Evolutionary conservation across 306 rosid genomes (phyloP), one percentile per base, ranked within the genome.

Genomic region (Glycine latifolia): DNA sequence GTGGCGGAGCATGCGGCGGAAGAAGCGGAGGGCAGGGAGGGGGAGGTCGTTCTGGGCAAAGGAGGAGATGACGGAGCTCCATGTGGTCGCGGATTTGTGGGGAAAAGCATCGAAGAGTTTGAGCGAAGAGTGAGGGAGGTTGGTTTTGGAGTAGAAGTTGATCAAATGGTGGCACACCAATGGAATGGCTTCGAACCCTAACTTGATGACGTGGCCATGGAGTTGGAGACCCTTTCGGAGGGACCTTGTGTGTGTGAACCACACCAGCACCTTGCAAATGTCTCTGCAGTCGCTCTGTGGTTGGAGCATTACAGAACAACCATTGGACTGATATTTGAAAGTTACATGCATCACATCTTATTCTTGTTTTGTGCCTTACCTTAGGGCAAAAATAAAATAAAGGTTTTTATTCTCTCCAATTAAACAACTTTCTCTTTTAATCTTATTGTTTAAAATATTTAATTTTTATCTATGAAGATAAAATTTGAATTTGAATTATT

Each of bases 21-120:
- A 93, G 74, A 70, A 87, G 16, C 79, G 69, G 9, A 92, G 89
- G 60, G 95, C 94, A 20, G 80, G 87, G 6, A 54, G 4, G 0
- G 95, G 99, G 35, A 85, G 92, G 69, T 95, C 97, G 79, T 91
- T 92, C 74, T 92, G 94, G 44, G 97, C 89, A 55, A 91, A 88
- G 3, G 94, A 87, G 26, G 99, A 90, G 72, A 91, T 89, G 12
- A 90, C 76, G 2, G 99, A 92, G 79, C 97, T 92, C 97, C 95
- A 91, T 33, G 97, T 95, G 37, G 97, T 90, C 58, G 92, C 62
- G 0, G 95, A 85, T 39, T 74, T 85, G 0, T 44, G 77, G 0
- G 92, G 87, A 9, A 90, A 67, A 13, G 88, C 88, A 6, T 89
- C 61, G 67, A 91, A 92, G 61, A 90, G 80, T 78, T 77, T 83